phyloP scores from a whole-genome alignment of 2,329 filamentous ascomycete species.

The Aspergillus thermomutatus region DNA sequence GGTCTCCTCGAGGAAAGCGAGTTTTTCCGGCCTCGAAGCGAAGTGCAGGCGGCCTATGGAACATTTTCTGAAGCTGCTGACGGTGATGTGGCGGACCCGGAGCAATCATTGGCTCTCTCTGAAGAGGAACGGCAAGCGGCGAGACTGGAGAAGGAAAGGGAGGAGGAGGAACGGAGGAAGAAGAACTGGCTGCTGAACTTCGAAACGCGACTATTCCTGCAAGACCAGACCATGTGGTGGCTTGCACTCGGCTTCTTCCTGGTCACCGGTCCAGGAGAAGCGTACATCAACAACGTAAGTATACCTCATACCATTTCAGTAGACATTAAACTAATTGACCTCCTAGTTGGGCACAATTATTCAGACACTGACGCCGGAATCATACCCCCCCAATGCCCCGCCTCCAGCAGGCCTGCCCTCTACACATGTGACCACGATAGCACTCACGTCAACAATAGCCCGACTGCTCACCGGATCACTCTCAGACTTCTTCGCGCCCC shows the following conservation, averaged over 20 bases:
- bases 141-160: conserved; percentile 40
- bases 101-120: conserved; percentile 22
- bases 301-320: not conserved
- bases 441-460: conserved; percentile 83
- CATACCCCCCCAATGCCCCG: conserved; percentile 47
- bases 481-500: conserved; percentile 79
- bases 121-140: conserved; percentile 30
- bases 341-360: conserved; percentile 77
- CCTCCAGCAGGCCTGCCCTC: conserved; percentile 60
- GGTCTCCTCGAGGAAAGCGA: conserved; percentile 70
- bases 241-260: conserved; percentile 88
- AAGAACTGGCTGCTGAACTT: conserved; percentile 90
- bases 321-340: not conserved
- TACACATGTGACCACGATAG: conserved; percentile 90
- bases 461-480: conserved; percentile 85
- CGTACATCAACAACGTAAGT: conserved; percentile 84
- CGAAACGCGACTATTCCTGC: conserved; percentile 79
- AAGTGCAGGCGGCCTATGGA: conserved; percentile 44
- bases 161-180: conserved; percentile 62
- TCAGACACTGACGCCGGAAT: conserved; percentile 70
- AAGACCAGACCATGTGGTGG: conserved; percentile 93
- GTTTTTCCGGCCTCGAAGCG: conserved; percentile 59
- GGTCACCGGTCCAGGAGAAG: conserved; percentile 91
- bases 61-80: conserved; percentile 41
- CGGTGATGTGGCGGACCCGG: conserved; percentile 39